phyloP scores from a whole-genome alignment of 306 rosid genomes.

The Acmispon strigosus region DNA sequence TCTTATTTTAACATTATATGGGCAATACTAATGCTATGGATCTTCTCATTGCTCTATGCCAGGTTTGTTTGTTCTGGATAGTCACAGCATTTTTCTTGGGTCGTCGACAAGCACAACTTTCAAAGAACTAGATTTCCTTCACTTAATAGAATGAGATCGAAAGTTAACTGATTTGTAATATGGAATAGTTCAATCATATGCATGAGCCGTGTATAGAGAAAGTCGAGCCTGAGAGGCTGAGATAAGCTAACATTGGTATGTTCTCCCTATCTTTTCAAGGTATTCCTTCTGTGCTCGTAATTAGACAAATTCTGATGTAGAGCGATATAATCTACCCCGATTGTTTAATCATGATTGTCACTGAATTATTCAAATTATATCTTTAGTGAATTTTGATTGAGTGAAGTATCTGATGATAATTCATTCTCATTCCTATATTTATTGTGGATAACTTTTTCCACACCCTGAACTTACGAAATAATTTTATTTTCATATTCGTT shows the following conservation, averaged over 20 bases:
- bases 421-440: no score
- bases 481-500: no score
- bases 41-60: slow-evolving; percentile 19
- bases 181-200: not conserved
- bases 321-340: not conserved
- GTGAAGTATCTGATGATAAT: no score
- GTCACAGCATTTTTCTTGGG: slow-evolving; percentile 72
- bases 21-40: not conserved
- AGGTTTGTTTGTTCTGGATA: slow-evolving; percentile 81
- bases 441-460: no score
- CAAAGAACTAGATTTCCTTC: slow-evolving; percentile 36
- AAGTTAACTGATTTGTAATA: slow-evolving; percentile 5
- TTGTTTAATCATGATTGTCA: not conserved
- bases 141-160: slow-evolving; percentile 17
- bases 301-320: not conserved
- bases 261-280: not conserved
- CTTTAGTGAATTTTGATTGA: no score
- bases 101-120: slow-evolving; percentile 63
- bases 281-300: not conserved
- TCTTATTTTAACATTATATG: not conserved
- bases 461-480: no score
- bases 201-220: not conserved
- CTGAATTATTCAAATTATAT: not conserved
- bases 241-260: not conserved
- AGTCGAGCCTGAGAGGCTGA: not conserved